Base-by-base conservation (phyloP, 148 eudicot genomes). In the Limonium bicolor region DNA sequence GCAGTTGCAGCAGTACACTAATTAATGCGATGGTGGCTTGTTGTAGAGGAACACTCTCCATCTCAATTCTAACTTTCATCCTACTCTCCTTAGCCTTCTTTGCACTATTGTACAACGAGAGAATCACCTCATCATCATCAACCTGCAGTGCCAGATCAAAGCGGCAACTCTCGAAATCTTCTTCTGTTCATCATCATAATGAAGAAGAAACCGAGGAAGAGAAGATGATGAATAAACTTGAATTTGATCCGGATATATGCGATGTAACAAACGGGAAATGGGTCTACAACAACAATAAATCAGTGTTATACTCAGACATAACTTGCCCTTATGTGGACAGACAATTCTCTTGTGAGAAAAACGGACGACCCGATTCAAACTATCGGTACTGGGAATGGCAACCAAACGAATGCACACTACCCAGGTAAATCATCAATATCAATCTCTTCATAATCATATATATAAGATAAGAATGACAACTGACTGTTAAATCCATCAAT, bases 351-450 rank as follows among this genome's bases (percentile, higher is more conserved):
- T 90, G 99, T 53, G 66, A 36, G 1, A 75, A 63, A 46, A 90
- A 90, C 19, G 99, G 99, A 13, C 67, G 93, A 3, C 67, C 53
- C 1, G 95, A 90, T 58, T 64, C 80, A 0, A 72, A 61, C 38
- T 90, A 90, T 46, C 70, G 43, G 6, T 49, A 74, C 27, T 90
- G 99, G 99, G 75, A 81, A 13, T 90, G 99, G 99, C 81, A 80
- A 38, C 99, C 85, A 0, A 80, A 80, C 44, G 94, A 81, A 32
- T 90, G 99, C 53, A 61, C 54, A 15, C 59, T 90, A 68, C 95
- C 95, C 11, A 78, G 80, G 94, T 87, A 69, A 27, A 1, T n/a
- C n/a, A n/a, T n/a, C n/a, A 28, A 12, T 28, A 3, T 16, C 19
- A 18, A 18, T 31, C 37, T 34, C 11, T 34, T 34, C 37, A 4